Evolutionary conservation across 768 basidiomycete genomes (phyloP), one percentile per base, ranked within the genome.

Genomic region (Leccinum subgranulosum): DNA sequence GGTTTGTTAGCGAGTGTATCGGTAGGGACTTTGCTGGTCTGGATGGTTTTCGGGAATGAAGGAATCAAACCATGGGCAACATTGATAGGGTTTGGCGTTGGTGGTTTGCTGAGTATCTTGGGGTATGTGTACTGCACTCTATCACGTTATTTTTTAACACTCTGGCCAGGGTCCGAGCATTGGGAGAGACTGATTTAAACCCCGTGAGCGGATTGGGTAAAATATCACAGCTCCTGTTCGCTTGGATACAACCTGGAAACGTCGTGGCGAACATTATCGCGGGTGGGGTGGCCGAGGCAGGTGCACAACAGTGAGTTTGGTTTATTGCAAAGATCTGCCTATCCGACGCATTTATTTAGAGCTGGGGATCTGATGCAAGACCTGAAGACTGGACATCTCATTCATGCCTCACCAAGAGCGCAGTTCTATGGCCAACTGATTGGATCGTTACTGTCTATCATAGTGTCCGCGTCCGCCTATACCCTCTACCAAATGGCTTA

Each of bases 361-460:
- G 94, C 95, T 7, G 96, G 94, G 15, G 96, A 98, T 69, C 83
- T 98, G 9, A 98, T 98, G 96, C 96, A 98, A 76, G 96, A 98
- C 73, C 77, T 98, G 58, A 98, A 98, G 76, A 97, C 96, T 3
- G 96, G 96, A 0, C 92, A 97, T 71, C 77, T 98, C n/a, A 83
- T 92, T 54, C 83, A 81, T 61, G 94, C 94, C 9, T 95, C 94
- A 23, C 96, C 96, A 49, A 80, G 92, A 64, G 92, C 93, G 2
- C 96, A 96, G 68, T 97, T 98, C 70, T 95, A 87, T 64, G 92
- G 93, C 9, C 93, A 98, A 71, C 77, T 98, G 50, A 87, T 98
- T 55, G 96, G 96, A 33, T 93, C 91, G 9, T 81, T 86, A 1
- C 80, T 96, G 6, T 93, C 91, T 8, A 94, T 98, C 31, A 62